phyloP scores from a whole-genome alignment of 2,329 filamentous ascomycete species.

The Aspergillus sp. region DNA sequence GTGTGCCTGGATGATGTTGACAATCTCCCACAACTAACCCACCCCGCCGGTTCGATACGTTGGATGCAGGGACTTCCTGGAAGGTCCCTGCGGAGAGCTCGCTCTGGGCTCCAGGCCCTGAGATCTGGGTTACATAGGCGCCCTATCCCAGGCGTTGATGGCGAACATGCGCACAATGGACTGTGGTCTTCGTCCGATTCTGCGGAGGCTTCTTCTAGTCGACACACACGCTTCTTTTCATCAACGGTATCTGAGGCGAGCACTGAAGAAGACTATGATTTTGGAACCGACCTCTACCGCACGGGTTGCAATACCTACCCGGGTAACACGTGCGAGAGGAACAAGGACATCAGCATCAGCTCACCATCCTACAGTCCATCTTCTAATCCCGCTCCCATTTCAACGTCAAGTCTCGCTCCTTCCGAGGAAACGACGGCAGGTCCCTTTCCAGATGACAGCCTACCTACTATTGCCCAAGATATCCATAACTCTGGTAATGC shows the following conservation, averaged over 20 bases:
- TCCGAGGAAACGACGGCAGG: neutral
- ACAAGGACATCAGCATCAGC: conserved; percentile 7
- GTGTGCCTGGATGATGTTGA: conserved; percentile 15
- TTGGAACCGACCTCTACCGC: conserved; percentile 29
- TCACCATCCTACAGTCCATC: conserved; percentile 6
- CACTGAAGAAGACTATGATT: conserved; percentile 30
- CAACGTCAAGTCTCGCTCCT: neutral
- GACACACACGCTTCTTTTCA: conserved; percentile 15
- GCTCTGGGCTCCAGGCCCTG: conserved; percentile 32
- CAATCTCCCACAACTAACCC: conserved; percentile 13
- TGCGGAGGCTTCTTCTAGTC: conserved; percentile 19
- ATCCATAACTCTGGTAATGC: neutral
- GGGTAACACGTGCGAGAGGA: conserved; percentile 4
- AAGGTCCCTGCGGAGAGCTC: conserved; percentile 33
- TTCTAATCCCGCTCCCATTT: neutral
- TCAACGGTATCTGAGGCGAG: conserved; percentile 28
- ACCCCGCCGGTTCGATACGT: conserved; percentile 18
- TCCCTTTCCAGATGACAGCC: neutral
- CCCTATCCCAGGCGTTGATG: conserved; percentile 3
- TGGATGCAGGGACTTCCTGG: conserved; percentile 29
- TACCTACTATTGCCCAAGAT: neutral
- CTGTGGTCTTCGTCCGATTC: conserved; percentile 20
- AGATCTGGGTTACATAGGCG: conserved; percentile 28
- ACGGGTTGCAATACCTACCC: conserved; percentile 19
- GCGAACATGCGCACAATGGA: neutral